phyloP scores from a whole-genome alignment of 768 basidiomycete species.

The Psilocybe cubensis region DNA sequence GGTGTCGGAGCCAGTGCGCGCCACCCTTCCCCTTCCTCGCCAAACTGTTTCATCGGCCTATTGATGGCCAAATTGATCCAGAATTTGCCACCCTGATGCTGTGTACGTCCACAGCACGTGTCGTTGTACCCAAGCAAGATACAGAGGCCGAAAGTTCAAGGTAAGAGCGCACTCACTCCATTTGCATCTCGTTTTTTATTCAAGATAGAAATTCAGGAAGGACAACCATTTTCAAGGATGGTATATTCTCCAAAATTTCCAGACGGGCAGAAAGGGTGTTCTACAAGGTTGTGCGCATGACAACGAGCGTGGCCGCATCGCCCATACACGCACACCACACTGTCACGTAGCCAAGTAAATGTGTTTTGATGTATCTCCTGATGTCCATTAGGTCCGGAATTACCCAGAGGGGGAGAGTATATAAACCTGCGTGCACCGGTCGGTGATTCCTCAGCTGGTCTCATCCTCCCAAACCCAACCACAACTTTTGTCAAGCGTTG shows the following conservation, averaged over 20 bases:
- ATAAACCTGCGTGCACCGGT: slow-evolving; percentile 13
- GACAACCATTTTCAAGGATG: too few relatives aligned
- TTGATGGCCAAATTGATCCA: neutral
- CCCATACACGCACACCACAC: neutral
- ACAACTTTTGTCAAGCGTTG: slow-evolving; percentile 21
- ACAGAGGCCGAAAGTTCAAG: too few relatives aligned
- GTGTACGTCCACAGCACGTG: neutral
- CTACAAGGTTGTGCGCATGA: too few relatives aligned
- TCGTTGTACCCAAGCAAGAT: too few relatives aligned
- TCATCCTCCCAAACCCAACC: slow-evolving; percentile 19
- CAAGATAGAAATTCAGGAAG: too few relatives aligned
- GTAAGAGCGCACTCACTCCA: too few relatives aligned
- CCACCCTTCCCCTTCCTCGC: too few relatives aligned
- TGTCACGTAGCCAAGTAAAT: neutral
- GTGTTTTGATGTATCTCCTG: neutral
- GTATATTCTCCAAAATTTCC: too few relatives aligned
- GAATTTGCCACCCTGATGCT: neutral
- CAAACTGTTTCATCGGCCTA: neutral
- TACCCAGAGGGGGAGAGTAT: slow-evolving; percentile 13
- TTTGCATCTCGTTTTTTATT: too few relatives aligned
- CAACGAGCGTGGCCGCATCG: neutral
- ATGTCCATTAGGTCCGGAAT: slow-evolving; percentile 7
- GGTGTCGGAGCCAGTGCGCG: neutral
- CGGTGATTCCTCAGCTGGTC: slow-evolving; percentile 27
- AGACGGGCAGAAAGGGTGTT: too few relatives aligned